Percentiles rank a stretch among this genome's conserved stretches.
Evolutionary conservation across 192 early-diverging fungal genomes (phyloP).

Genomic region (Umbelopsis isabellina): DNA sequence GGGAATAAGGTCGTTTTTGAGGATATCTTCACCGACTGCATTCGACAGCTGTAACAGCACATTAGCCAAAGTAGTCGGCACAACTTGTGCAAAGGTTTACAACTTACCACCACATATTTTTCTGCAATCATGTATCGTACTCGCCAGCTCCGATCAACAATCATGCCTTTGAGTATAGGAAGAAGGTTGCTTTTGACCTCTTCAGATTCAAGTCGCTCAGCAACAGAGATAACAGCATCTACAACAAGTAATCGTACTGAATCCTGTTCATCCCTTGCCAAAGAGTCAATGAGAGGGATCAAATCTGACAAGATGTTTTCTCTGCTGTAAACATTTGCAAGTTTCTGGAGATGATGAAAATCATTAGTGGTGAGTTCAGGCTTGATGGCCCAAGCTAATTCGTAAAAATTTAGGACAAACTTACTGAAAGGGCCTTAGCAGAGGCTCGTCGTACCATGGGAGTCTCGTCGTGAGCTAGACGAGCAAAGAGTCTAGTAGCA

Average conservation of each 20-base stretch:
- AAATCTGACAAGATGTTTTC: conserved; percentile 84
- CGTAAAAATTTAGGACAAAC: not conserved
- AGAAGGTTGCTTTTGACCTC: conserved; percentile 79
- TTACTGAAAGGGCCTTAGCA: conserved; percentile 79
- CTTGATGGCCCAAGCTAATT: not conserved
- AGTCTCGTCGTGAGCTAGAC: conserved; percentile 90
- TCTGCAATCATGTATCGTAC: conserved; percentile 99
- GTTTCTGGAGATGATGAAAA: conserved; percentile 53
- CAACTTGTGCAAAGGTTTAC: not conserved
- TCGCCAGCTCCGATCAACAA: conserved; percentile 95
- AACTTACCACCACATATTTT: conserved; percentile 88
- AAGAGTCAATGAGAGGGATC: conserved; percentile 84
- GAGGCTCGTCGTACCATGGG: conserved; percentile 98
- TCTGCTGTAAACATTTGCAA: conserved; percentile 70
- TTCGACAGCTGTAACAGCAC: conserved; percentile 64
- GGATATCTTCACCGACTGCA: conserved; percentile 76
- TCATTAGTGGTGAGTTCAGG: not conserved
- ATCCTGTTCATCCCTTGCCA: conserved; percentile 90
- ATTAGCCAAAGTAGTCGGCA: conserved; percentile 20
- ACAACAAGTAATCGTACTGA: conserved; percentile 96
- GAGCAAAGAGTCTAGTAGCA: conserved; percentile 67
- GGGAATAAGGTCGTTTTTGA: conserved; percentile 83
- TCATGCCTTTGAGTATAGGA: conserved; percentile 74
- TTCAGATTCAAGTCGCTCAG: conserved; percentile 75
- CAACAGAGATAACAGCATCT: conserved; percentile 88